Percentiles rank a stretch among this genome's conserved stretches.
phyloP scores from a whole-genome alignment of 306 rosid genomes.

The Medicago ruthenica region DNA sequence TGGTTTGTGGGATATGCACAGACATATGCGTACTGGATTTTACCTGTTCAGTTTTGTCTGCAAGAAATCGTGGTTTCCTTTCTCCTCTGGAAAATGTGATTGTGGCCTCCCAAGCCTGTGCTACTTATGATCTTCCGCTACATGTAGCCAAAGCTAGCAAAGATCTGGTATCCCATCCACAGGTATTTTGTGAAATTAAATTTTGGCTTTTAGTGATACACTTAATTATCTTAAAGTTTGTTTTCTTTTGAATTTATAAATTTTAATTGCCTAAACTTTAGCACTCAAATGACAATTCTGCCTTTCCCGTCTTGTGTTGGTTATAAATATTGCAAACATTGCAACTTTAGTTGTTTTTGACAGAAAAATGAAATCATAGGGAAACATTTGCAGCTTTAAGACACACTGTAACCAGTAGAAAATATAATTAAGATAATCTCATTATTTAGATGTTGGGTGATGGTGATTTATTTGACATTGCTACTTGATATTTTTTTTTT shows the following conservation, averaged over 20 bases:
- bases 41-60: constrained; percentile 69
- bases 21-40: constrained; percentile 93
- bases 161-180: constrained; percentile 80
- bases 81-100: constrained; percentile 82
- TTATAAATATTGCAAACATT: no score
- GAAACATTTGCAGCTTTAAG: neutral
- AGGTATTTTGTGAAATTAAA: constrained; percentile 54
- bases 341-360: no score
- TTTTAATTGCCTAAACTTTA: neutral
- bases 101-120: constrained; percentile 78
- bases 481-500: neutral
- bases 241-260: no score
- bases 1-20: constrained; percentile 89
- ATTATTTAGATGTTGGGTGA: constrained; percentile 10
- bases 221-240: neutral
- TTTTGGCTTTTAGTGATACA: constrained; percentile 18
- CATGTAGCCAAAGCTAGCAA: constrained; percentile 64
- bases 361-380: no score
- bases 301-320: no score
- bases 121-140: constrained; percentile 78
- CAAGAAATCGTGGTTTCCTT: constrained; percentile 74
- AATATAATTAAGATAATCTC: neutral
- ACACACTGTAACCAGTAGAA: neutral
- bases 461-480: constrained; percentile 12
- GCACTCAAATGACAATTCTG: neutral